Base-by-base conservation (phyloP, 139 green algal genomes). In the Chlamydomonas asymmetrica region DNA sequence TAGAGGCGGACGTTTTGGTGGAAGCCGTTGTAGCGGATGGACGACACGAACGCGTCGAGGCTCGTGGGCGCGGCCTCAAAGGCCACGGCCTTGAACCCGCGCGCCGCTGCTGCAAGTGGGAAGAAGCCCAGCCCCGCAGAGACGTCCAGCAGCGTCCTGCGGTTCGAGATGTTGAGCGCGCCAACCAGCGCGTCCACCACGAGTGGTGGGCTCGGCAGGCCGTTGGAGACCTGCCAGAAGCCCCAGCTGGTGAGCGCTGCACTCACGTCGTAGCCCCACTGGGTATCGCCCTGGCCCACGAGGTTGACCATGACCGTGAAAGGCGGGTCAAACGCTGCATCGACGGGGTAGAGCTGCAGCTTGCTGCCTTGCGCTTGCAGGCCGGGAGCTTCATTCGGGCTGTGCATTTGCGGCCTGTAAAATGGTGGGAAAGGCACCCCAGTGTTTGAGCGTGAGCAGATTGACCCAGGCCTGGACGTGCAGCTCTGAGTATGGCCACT, bases 171-270 rank as follows among this genome's bases (percentile, higher is more conserved):
- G 7, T 49, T 43, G 35, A 96, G 80, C 0, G 84, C 81, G 25
- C 92, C 92, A 2, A 95, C 82, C 25, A 97, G 73, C 3, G 86
- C 91, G n/a, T 97, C 92, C 16, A 84, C 83, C 37, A 93, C 82
- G n/a, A 78, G 85, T 37, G 92, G 92, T 34, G 87, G 71, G 34
- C 43, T 63, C 31, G 88, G 85, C 23, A 57, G 59, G 34, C 80
- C 73, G 50, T 91, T 82, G 6, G 81, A 82, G 5, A 64, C 66
- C 82, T 97, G 90, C 91, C 91, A 97, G 31, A 59, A 84, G 49
- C 93, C 93, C 59, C 87, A 93, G 18, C 75, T 74, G 50, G 87
- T 86, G 37, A 97, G 57, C 23, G 60, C 68, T 1, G 81, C 83
- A 2, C 73, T 76, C 27, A 92, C 87, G 66, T 97, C 92, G 31